Base-by-base conservation (phyloP, 805 yeast genomes). In the Tetrapisispora taiwanensis region DNA sequence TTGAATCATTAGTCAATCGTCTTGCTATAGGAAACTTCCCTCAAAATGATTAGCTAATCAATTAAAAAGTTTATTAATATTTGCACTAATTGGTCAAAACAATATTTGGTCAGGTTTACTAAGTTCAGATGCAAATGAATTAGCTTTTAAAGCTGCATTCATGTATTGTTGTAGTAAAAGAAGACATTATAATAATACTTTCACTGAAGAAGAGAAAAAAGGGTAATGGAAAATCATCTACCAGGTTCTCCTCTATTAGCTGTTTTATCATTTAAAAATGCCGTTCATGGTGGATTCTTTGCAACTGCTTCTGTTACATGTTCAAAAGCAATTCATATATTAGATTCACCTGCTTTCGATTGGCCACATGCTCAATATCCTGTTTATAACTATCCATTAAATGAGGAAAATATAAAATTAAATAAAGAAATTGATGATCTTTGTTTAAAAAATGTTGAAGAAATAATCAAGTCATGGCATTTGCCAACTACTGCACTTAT, bases 311-410 rank as follows among this genome's bases (percentile, higher is more conserved):
- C 95, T 7, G 78, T 86, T 52, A 89, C 97, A 33, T 79, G 95
- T 64, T 87, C 96, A 46, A 90, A 87, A 72, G 95, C 97, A 52
- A 76, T 90, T 55, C 97, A 89, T 73, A 89, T 90, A 71, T 71
- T 89, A 61, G 89, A 82, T 66, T 72, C 90, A 68, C 97, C 97
- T 48, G 79, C 95, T 7, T 89, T 89, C 72, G 78, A 85, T 60
- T 89, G 97, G 97, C 97, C 97, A 60, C 88, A 84, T 65, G 96
- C 96, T 45, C 87, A 86, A 50, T 89, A 81, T 72, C 97, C 97
- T 51, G 55, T 74, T 42, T 80, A 86, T 67, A 70, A 80, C 65
- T 89, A 87, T 66, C 97, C 97, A 47, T 74, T 88, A 58, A 89
- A 78, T 45, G 26, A 22, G 8, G 73, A 76, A 42, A 60, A 78